Evolutionary conservation across 306 rosid species (phyloP), one percentile per base, ranked within the genome.

Genomic region (Pyrus communis): DNA sequence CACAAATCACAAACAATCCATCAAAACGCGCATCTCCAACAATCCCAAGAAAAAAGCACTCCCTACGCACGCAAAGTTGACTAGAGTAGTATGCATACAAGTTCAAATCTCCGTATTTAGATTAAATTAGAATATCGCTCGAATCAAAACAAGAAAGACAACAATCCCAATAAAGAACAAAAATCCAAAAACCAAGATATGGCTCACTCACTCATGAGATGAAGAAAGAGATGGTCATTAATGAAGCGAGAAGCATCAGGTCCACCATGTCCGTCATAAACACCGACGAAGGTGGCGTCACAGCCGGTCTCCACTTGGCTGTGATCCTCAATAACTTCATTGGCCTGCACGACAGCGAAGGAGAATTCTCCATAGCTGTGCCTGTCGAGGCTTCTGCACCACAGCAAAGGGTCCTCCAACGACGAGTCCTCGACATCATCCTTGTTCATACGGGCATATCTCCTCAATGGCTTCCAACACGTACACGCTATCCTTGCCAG

Each of bases 211-310:
- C 98, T 87, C 63, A 83, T 85, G 33, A 93, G 83, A 71, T 88
- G 76, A 55, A 3, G 84, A 78, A 88, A 88, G 61, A 89, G 93
- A 74, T 93, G 86, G 25, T 89, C 92, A 51, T 82, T 73, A 71
- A 93, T 86, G 80, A 73, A 91, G 55, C 86, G 86, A 33, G 97
- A 74, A 3, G 93, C 93, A 11, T 88, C 97, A 8, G 90, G 84
- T 9, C 97, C 97, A 21, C 97, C 98, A 74, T 93, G 98, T 49
- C 98, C 97, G 38, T 93, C 98, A 69, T 91, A 91, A n/a, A 93
- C 90, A 59, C 98, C 98, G 23, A 89, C 89, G 68, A 89, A 93
- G 45, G 89, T 86, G 11, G 89, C 89, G 22, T 79, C 89, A 13
- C 84, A 74, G 73, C 91, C 92, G 5, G 85, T 86, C 88, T 93